These are phyloP conservation scores for Fusarium zealandicum DNA, from an alignment of 2,329 filamentous ascomycete genomes.

Conservation along the genomic window DNA sequence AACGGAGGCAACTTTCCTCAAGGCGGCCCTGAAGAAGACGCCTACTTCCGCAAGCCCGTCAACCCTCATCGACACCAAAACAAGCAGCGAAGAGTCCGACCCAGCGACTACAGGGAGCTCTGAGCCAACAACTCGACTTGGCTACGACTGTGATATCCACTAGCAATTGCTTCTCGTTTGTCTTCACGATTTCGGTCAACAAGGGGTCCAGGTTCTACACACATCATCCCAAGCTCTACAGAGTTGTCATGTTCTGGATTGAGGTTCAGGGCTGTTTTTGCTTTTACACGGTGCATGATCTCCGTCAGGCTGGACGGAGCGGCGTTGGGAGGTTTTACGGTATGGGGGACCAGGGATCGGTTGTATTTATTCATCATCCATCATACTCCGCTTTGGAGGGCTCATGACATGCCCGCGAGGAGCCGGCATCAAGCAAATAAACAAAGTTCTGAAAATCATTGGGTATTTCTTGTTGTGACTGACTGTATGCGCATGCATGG, in stretches of 20 bases:
- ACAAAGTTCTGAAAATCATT: constrained; percentile 13
- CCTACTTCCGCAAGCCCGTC: constrained; percentile 94
- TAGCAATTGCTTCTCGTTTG: constrained; percentile 22
- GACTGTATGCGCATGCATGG: constrained; percentile 3
- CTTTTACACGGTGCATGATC: constrained; percentile 19
- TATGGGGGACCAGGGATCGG: neutral
- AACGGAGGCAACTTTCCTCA: constrained; percentile 53
- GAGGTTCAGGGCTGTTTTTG: constrained; percentile 15
- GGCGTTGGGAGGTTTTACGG: constrained; percentile 30
- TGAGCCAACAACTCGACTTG: constrained; percentile 47
- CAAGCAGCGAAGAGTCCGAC: constrained; percentile 78
- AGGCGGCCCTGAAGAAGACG: constrained; percentile 78
- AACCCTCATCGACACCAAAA: constrained; percentile 92
- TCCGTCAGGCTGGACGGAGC: constrained; percentile 24
- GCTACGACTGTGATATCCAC: constrained; percentile 6
- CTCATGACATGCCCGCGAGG: constrained; percentile 1
- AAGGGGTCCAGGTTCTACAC: constrained; percentile 3
- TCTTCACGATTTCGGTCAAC: constrained; percentile 4
- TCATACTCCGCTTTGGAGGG: neutral
- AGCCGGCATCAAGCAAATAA: constrained; percentile 24
- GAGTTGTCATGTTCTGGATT: constrained; percentile 24
- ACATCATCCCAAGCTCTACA: constrained; percentile 8
- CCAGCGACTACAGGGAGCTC: constrained; percentile 90
- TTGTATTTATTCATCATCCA: constrained; percentile 11
- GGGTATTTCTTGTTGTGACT: constrained; percentile 31